Percentiles rank a stretch among this genome's conserved stretches.
Evolutionary conservation across 345 rosid genomes (phyloP).

Genomic region (Brassica nigra): DNA sequence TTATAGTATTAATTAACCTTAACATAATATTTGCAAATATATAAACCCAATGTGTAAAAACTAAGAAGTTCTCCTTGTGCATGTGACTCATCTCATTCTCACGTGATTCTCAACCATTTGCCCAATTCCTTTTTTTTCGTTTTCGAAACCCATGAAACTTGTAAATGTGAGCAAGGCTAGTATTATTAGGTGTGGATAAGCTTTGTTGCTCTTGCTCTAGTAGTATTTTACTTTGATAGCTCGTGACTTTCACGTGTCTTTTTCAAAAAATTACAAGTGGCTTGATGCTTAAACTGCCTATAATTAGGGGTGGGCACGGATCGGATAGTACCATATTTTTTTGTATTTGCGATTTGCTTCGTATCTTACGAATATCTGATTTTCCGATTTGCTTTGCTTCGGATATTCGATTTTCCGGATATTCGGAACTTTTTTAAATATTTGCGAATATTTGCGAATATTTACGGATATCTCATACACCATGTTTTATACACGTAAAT

Average conservation of each 20-base stretch:
- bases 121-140: background rate
- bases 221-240: slow-evolving; percentile 1
- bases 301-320: too few species aligned
- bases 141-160: slow-evolving; percentile 20
- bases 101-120: slow-evolving; percentile 24
- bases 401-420: too few species aligned
- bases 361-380: too few species aligned
- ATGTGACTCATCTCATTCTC: slow-evolving; percentile 19
- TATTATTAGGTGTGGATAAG: slow-evolving; percentile 2
- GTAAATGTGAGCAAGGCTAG: slow-evolving; percentile 10
- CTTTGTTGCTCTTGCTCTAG: background rate
- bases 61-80: background rate
- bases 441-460: too few species aligned
- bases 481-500: too few species aligned
- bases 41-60: background rate
- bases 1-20: background rate
- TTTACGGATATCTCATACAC: too few species aligned
- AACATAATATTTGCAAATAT: background rate
- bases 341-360: too few species aligned
- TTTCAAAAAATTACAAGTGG: background rate
- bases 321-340: too few species aligned
- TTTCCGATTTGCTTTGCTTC: too few species aligned
- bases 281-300: background rate
- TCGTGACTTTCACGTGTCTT: slow-evolving; percentile 28
- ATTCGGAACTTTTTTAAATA: too few species aligned